A percentile compares a stretch with the other conserved stretches of the same genome.
Evolutionary conservation across 2,329 filamentous ascomycete species (phyloP).

Genomic region (Paraphoma chrysanthemicola): DNA sequence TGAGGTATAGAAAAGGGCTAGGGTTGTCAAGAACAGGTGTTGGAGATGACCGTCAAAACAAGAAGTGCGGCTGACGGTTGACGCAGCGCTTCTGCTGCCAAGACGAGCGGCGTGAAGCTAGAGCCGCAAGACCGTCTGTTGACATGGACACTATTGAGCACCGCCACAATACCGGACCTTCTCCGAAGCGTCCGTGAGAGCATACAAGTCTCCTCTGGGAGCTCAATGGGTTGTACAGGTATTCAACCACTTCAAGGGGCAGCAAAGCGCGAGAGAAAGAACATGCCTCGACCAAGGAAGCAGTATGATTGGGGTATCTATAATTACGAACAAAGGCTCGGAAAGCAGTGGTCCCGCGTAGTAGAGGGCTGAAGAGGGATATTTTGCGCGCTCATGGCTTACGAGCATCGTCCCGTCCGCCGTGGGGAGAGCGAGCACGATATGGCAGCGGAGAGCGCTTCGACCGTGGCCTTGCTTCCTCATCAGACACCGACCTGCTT

Average conservation of each 20-base stretch:
- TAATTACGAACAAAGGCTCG: not conserved
- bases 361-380: not conserved
- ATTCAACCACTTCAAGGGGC: not conserved
- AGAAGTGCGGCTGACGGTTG: not conserved
- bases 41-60: not conserved
- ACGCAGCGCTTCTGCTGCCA: not conserved
- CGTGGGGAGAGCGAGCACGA: conserved; percentile 22
- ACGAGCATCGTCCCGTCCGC: not conserved
- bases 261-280: not conserved
- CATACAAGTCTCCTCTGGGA: not conserved
- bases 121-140: not conserved
- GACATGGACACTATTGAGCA: not conserved
- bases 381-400: not conserved
- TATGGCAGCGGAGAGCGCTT: conserved; percentile 23
- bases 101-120: not conserved
- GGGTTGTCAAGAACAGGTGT: not conserved
- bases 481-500: conserved; percentile 9
- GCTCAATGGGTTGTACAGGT: not conserved
- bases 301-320: not conserved
- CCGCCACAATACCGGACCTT: not conserved
- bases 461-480: conserved; percentile 12
- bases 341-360: not conserved
- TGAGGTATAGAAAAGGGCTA: not conserved
- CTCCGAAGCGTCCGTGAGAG: not conserved
- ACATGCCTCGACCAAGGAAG: not conserved